Conservation (phyloP, 2,329 filamentous ascomycete species). For the Ophiobolus disseminans region DNA sequence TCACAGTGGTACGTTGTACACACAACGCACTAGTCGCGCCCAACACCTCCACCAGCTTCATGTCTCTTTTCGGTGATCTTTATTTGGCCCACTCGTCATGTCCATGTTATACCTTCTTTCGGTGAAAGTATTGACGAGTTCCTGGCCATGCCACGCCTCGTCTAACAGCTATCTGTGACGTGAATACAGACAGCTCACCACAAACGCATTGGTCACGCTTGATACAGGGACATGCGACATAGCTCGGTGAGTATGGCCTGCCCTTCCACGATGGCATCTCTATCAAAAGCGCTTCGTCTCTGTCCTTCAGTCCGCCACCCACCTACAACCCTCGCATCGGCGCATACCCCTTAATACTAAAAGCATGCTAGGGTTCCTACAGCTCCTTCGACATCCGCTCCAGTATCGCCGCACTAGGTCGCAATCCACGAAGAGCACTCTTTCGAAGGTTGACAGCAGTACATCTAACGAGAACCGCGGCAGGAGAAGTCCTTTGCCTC, state of each 20-base stretch:
- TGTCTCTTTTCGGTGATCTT: too few relatives aligned
- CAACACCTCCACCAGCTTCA: too few relatives aligned
- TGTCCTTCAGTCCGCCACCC: not conserved
- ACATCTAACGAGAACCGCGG: constrained; percentile 2
- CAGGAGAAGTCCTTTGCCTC: constrained; percentile 3
- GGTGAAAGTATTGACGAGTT: too few relatives aligned
- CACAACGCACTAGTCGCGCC: not conserved
- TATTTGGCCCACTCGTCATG: too few relatives aligned
- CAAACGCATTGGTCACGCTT: too few relatives aligned
- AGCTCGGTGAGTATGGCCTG: too few relatives aligned
- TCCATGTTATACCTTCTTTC: too few relatives aligned
- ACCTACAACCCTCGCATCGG: not conserved
- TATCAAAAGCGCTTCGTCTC: not conserved
- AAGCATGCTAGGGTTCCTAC: constrained; percentile 16
- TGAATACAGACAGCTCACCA: too few relatives aligned
- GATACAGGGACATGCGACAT: too few relatives aligned
- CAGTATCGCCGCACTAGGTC: too few relatives aligned
- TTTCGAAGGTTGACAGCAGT: not conserved
- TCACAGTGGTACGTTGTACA: not conserved
- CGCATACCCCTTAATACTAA: not conserved
- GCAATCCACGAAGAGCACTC: not conserved
- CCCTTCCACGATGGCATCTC: not conserved
- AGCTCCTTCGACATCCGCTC: constrained; percentile 19
- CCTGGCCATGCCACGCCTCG: too few relatives aligned
- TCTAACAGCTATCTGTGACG: too few relatives aligned